Percentiles rank a stretch among this genome's conserved stretches.
Evolutionary conservation across 177 flowering plant genomes (phyloP).

Genomic region (Vitis hybrid): DNA sequence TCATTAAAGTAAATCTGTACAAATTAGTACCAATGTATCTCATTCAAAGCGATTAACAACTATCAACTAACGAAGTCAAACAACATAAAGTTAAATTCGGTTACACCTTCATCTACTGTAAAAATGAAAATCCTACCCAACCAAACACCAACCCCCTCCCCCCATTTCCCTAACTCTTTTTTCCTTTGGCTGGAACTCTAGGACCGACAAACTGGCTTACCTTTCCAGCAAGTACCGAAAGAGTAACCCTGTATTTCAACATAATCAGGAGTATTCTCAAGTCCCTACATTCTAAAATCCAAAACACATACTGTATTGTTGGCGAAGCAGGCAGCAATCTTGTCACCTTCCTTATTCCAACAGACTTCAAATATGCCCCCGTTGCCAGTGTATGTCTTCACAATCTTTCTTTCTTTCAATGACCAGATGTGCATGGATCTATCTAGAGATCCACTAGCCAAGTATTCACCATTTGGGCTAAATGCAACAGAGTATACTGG

Average conservation of each 20-base stretch:
- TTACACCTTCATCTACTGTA: neutral
- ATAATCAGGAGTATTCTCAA: neutral
- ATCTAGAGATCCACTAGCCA: constrained; percentile 95
- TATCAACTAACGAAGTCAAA: too few relatives aligned
- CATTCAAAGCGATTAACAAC: neutral
- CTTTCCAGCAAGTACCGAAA: neutral
- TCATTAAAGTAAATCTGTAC: constrained; percentile 8
- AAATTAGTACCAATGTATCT: neutral
- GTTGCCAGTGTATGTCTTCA: constrained; percentile 80
- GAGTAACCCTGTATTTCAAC: neutral
- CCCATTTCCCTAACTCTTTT: neutral
- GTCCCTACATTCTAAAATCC: constrained; percentile 77
- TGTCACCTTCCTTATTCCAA: constrained; percentile 97
- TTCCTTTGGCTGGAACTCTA: neutral
- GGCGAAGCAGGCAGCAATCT: constrained; percentile 89
- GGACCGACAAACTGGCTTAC: neutral
- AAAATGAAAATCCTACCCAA: constrained; percentile 6
- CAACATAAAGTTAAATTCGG: neutral
- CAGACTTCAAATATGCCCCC: constrained; percentile 99
- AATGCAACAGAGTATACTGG: constrained; percentile 96
- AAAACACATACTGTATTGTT: constrained; percentile 83
- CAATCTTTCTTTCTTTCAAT: constrained; percentile 76
- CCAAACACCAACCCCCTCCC: neutral
- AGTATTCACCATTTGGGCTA: constrained; percentile 87
- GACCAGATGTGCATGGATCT: constrained; percentile 88